A percentile compares a stretch with the other conserved stretches of the same genome.
phyloP scores from a whole-genome alignment of 148 eudicot species.

The Rhododendron ferrugineum region DNA sequence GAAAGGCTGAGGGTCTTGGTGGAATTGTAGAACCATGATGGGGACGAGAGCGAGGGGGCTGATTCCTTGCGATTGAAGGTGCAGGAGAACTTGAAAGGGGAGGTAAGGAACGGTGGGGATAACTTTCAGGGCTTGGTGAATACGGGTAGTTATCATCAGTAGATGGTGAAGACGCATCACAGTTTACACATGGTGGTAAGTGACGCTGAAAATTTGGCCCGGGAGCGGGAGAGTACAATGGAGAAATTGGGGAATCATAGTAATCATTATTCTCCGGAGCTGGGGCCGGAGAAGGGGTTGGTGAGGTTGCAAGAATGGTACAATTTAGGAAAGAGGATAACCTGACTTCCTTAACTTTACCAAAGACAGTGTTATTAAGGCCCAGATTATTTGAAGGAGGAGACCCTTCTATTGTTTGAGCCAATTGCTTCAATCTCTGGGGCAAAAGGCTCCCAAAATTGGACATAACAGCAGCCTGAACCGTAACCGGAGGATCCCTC shows the following conservation, averaged over 20 bases:
- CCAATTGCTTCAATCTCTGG: slow-evolving; percentile 55
- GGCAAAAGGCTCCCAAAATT: slow-evolving; percentile 33
- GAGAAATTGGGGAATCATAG: slow-evolving; percentile 10
- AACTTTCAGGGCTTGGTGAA: slow-evolving; percentile 3
- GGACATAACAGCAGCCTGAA: slow-evolving; percentile 47
- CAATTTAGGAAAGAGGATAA: slow-evolving; percentile 41
- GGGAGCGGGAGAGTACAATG: slow-evolving; percentile 18
- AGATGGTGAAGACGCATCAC: not conserved
- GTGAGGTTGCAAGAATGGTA: slow-evolving; percentile 30
- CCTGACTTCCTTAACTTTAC: slow-evolving; percentile 55
- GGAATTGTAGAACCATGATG: not conserved
- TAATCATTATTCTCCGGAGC: slow-evolving; percentile 21
- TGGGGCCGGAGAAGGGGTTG: slow-evolving; percentile 43
- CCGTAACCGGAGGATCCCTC: slow-evolving; percentile 38
- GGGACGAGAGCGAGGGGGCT: slow-evolving; percentile 5
- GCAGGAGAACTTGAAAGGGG: slow-evolving; percentile 19
- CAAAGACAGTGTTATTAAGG: slow-evolving; percentile 53
- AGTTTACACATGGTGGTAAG: not conserved
- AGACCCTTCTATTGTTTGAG: slow-evolving; percentile 40
- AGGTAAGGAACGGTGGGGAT: slow-evolving; percentile 8
- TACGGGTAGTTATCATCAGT: not conserved
- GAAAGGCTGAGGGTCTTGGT: not conserved
- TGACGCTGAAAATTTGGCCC: not conserved
- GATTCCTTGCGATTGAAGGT: slow-evolving; percentile 17
- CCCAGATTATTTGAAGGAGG: slow-evolving; percentile 43